Evolutionary conservation across 768 basidiomycete genomes (phyloP).

Genomic region (Melanogaster broomeanus): DNA sequence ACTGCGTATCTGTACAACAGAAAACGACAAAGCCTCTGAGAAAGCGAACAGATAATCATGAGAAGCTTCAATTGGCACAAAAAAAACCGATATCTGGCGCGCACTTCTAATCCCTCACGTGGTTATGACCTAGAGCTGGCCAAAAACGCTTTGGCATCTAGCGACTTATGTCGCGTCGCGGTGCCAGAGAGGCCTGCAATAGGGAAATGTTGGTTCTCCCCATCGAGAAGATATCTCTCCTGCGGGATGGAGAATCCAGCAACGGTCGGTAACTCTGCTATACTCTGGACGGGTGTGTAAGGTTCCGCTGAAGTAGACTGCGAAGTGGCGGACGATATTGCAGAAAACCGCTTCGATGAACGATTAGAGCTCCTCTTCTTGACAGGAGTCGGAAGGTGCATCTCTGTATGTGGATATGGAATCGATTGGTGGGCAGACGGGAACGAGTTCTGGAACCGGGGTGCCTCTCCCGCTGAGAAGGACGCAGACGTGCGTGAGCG

Average conservation of each 20-base stretch:
- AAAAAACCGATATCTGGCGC: neutral
- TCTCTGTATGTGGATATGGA: slow-evolving; percentile 29
- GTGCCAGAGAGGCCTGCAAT: slow-evolving; percentile 38
- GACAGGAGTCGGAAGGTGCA: slow-evolving; percentile 22
- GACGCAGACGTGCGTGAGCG: slow-evolving; percentile 63
- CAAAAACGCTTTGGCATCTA: slow-evolving; percentile 44
- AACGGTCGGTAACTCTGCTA: slow-evolving; percentile 27
- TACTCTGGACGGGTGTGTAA: slow-evolving; percentile 35
- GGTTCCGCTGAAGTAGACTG: slow-evolving; percentile 50
- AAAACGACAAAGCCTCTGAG: no score
- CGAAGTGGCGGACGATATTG: slow-evolving; percentile 42
- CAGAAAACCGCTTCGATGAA: slow-evolving; percentile 33
- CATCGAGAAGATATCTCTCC: slow-evolving; percentile 33
- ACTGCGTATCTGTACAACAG: no score
- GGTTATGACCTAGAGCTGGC: slow-evolving; percentile 25
- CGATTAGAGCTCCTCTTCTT: slow-evolving; percentile 21
- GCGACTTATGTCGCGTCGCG: slow-evolving; percentile 32
- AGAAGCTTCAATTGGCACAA: no score
- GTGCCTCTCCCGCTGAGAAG: slow-evolving; percentile 28
- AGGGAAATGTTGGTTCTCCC: slow-evolving; percentile 33
- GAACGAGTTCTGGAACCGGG: slow-evolving; percentile 26
- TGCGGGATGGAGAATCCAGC: slow-evolving; percentile 27
- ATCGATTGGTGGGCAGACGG: slow-evolving; percentile 25
- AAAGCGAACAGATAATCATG: no score
- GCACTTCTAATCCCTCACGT: no score